Evolutionary conservation across 2,329 filamentous ascomycete genomes (phyloP), one percentile per base, ranked within the genome.

Genomic region (Fusarium buharicum): DNA sequence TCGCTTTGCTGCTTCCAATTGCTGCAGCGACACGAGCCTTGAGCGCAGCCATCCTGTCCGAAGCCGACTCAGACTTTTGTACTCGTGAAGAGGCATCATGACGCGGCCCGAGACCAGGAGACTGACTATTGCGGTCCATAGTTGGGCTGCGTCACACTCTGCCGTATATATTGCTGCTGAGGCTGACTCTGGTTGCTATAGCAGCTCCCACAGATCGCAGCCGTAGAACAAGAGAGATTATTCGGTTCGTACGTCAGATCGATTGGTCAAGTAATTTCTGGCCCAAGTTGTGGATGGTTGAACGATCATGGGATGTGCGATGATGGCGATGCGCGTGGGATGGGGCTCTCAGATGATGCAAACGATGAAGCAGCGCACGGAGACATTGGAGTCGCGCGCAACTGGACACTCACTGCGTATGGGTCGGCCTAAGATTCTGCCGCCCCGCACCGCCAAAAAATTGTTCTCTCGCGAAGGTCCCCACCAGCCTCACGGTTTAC

Each of bases 21-120:
- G 91, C 90, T 45, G 90, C 90, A 43, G 90, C 90, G 12, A 95
- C 90, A 67, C 91, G 85, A 20, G 91, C 91, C 75, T 90, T 93
- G 72, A 96, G 84, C 38, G 90, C 89, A 43, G 91, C 92, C 64
- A 94, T 81, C 63, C 86, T 82, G 76, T 92, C 82, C 72, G 88
- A 82, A 62, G 85, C 80, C 16, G 84, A 82, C 64, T 86, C 79
- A 41, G 82, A 69, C 69, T 87, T 82, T 71, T 85, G 81, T 28
- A 88, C 76, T 58, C 84, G 79, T 20, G 82, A 83, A 6, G 80
- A 74, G 37, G 76, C 72, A 75, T 88, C 85, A 68, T 83, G 82
- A 41, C 82, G 83, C 55, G 84, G 84, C 24, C 80, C 83, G n/a
- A 87, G 78, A 51, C 83, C 81, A 14, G 80, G 77, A 13, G 79